Percentiles rank a stretch among this genome's conserved stretches.
Evolutionary conservation across 108 stramenopile species (phyloP).

Genomic region (Bacterosira constricta): DNA sequence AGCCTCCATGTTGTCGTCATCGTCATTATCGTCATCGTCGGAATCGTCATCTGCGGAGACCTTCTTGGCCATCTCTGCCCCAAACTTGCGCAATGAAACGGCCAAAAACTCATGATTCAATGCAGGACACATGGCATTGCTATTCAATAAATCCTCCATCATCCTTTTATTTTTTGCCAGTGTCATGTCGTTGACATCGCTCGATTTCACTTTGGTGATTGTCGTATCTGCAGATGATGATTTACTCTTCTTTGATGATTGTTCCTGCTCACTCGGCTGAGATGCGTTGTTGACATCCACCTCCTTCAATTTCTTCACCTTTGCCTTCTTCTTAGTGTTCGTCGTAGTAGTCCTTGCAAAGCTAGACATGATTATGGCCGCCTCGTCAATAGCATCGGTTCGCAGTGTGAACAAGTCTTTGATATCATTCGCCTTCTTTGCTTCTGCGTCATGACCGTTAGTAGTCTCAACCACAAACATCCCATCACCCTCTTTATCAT

Average conservation of each 20-base stretch:
- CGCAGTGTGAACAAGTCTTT: constrained; percentile 45
- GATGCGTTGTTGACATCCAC: constrained; percentile 21
- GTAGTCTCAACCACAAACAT: constrained; percentile 2
- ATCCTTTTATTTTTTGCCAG: constrained; percentile 23
- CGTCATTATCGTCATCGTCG: neutral
- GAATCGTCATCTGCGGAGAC: neutral
- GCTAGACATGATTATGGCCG: constrained; percentile 39
- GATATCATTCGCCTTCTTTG: constrained; percentile 21
- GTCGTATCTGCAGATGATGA: neutral
- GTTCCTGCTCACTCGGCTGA: neutral
- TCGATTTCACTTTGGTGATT: constrained; percentile 21
- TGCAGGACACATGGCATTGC: constrained; percentile 20
- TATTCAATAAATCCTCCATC: constrained; percentile 19
- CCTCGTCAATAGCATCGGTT: constrained; percentile 24
- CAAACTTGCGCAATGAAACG: constrained; percentile 17
- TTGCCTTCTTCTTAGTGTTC: constrained; percentile 6
- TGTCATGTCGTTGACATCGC: constrained; percentile 20
- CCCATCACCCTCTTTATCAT: constrained; percentile 2
- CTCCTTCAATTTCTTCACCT: constrained; percentile 43
- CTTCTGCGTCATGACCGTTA: neutral
- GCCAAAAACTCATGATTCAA: constrained; percentile 30
- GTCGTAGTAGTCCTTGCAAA: neutral
- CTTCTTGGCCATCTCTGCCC: constrained; percentile 1
- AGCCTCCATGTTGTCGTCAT: constrained; percentile 1
- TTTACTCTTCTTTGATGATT: constrained; percentile 19